Conservation (phyloP, 2,329 filamentous ascomycete species). For the Helminthosporium solani region DNA sequence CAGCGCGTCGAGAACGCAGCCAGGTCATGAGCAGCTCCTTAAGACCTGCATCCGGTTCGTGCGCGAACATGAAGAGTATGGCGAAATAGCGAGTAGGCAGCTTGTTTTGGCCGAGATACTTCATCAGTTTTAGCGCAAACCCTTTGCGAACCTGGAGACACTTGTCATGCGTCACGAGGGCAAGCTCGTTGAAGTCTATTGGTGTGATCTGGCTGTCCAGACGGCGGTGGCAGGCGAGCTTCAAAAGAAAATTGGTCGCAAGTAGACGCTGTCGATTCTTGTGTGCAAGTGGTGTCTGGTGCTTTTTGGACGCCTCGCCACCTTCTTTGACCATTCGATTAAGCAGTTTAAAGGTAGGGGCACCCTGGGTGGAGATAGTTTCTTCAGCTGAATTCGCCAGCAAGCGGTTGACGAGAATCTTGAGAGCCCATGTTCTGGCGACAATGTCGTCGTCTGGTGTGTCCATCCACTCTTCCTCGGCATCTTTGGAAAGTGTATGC, state of each 20-base stretch:
- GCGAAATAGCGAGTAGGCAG: constrained; percentile 80
- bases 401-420: constrained; percentile 81
- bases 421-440: constrained; percentile 81
- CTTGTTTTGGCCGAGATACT: constrained; percentile 75
- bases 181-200: constrained; percentile 75
- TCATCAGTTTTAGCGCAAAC: constrained; percentile 85
- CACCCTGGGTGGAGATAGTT: constrained; percentile 54
- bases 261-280: constrained; percentile 77
- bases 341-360: constrained; percentile 74
- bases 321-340: constrained; percentile 72
- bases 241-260: constrained; percentile 76
- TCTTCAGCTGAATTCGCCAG: constrained; percentile 57
- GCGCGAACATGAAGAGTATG: constrained; percentile 85
- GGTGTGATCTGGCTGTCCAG: constrained; percentile 75
- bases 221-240: constrained; percentile 74
- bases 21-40: constrained; percentile 79
- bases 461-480: constrained; percentile 54
- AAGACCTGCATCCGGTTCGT: constrained; percentile 76
- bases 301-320: constrained; percentile 75
- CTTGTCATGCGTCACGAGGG: constrained; percentile 77
- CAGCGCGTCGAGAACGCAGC: constrained; percentile 77
- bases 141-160: constrained; percentile 70
- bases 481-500: constrained; percentile 56
- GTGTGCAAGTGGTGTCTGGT: constrained; percentile 73
- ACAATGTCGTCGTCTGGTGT: constrained; percentile 76